These are phyloP conservation scores for Stachybotrys chartarum DNA, from an alignment of 2,329 filamentous ascomycete species.

Conservation along the genomic window DNA sequence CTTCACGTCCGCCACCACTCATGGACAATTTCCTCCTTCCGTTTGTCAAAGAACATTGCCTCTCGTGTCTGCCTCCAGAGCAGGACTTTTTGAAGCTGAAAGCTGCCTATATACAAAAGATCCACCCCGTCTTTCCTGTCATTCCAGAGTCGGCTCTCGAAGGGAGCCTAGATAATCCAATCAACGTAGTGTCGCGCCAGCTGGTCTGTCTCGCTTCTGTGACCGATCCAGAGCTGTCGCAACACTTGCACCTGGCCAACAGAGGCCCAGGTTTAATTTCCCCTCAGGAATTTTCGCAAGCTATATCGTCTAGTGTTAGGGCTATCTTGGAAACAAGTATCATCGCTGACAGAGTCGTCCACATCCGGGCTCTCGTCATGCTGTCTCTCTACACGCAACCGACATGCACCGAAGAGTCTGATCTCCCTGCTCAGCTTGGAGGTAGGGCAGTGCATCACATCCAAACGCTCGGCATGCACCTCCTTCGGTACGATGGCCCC, in stretches of 20 bases:
- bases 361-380: slow-evolving; percentile 46
- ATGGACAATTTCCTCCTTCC: slow-evolving; percentile 33
- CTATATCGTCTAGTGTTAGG: slow-evolving; percentile 39
- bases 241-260: slow-evolving; percentile 36
- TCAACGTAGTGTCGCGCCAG: slow-evolving; percentile 41
- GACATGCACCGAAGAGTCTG: slow-evolving; percentile 43
- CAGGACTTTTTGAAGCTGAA: slow-evolving; percentile 38
- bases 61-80: slow-evolving; percentile 39
- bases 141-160: slow-evolving; percentile 31
- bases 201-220: slow-evolving; percentile 48
- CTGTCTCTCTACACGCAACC: slow-evolving; percentile 55
- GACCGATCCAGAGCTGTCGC: slow-evolving; percentile 37
- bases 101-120: slow-evolving; percentile 40
- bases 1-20: slow-evolving; percentile 26
- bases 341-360: slow-evolving; percentile 45
- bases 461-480: slow-evolving; percentile 48
- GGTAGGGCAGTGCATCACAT: slow-evolving; percentile 49
- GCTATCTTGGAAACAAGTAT: slow-evolving; percentile 45
- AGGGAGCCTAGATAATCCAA: slow-evolving; percentile 21
- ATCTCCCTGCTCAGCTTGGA: slow-evolving; percentile 45
- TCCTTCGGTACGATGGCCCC: slow-evolving; percentile 32
- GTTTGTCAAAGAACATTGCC: slow-evolving; percentile 37
- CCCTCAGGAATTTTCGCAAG: slow-evolving; percentile 40
- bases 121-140: slow-evolving; percentile 48
- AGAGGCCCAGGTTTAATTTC: slow-evolving; percentile 29